A percentile compares a stretch with the other conserved stretches of the same genome.
Evolutionary conservation across 1,139 yeast genomes (phyloP).

Genomic region (Petasospora fabianii): DNA sequence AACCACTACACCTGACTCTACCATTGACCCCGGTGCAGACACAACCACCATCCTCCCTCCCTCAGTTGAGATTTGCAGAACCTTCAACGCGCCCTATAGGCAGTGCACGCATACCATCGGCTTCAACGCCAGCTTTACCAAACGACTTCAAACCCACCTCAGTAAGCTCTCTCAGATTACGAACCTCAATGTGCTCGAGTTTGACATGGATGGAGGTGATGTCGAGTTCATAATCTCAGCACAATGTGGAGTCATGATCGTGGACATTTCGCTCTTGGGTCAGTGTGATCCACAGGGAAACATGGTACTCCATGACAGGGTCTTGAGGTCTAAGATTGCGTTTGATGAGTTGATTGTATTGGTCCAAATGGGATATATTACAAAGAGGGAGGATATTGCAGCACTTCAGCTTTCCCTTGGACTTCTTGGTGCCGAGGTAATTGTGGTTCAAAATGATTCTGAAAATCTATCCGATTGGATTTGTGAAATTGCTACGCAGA

Average conservation of each 20-base stretch:
- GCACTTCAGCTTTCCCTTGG: conserved; percentile 15
- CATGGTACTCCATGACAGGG: conserved; percentile 7
- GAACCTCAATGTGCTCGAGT: conserved; percentile 12
- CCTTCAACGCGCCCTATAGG: background rate
- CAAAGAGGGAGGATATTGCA: conserved; percentile 9
- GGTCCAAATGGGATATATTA: conserved; percentile 1
- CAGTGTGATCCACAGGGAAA: conserved; percentile 16
- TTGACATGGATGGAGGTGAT: conserved; percentile 13
- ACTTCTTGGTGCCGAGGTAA: conserved; percentile 9
- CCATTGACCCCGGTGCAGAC: background rate
- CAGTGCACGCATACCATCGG: conserved; percentile 8
- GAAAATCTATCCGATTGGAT: conserved; percentile 8
- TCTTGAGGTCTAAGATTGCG: background rate
- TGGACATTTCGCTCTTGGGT: conserved; percentile 8
- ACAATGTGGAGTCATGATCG: conserved; percentile 13
- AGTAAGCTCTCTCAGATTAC: conserved; percentile 1
- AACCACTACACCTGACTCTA: background rate
- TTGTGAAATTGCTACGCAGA: conserved; percentile 5
- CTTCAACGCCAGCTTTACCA: conserved; percentile 6
- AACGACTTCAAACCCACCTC: conserved; percentile 3
- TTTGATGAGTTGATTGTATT: conserved; percentile 9
- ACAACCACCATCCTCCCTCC: background rate
- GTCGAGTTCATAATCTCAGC: conserved; percentile 19
- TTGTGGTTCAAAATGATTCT: conserved; percentile 1
- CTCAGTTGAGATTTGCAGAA: background rate